Conservation (phyloP, 345 rosid species). For the Linum tenue region DNA sequence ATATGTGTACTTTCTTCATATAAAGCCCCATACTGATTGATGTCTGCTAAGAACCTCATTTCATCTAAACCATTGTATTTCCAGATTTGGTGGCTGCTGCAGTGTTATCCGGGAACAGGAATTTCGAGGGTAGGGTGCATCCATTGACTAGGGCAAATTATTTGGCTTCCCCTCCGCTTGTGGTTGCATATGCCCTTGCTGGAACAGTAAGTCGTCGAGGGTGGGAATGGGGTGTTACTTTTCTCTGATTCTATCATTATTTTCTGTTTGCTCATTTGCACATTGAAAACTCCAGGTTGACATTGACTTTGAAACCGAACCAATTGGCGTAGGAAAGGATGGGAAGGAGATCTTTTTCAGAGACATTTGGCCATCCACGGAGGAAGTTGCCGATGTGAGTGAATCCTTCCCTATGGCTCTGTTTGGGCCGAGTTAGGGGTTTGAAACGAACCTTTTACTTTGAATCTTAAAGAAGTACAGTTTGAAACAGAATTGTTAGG, state of each 20-base stretch:
- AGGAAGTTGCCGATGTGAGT: slow-evolving; percentile 68
- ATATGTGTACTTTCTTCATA: neutral
- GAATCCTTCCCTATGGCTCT: slow-evolving; percentile 6
- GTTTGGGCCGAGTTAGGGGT: neutral
- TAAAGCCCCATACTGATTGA: no score
- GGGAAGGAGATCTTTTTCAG: slow-evolving; percentile 60
- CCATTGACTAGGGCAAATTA: slow-evolving; percentile 90
- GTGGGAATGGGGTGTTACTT: neutral
- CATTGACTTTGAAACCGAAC: slow-evolving; percentile 67
- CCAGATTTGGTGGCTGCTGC: slow-evolving; percentile 85
- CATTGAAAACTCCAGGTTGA: slow-evolving; percentile 39
- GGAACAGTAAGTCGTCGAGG: slow-evolving; percentile 49
- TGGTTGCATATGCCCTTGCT: slow-evolving; percentile 88
- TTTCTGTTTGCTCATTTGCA: neutral
- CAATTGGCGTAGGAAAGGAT: slow-evolving; percentile 65
- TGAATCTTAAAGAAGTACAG: no score
- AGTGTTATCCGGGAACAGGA: slow-evolving; percentile 84
- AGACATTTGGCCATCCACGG: slow-evolving; percentile 85
- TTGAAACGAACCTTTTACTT: no score
- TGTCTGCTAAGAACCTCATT: slow-evolving; percentile 1
- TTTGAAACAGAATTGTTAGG: no score
- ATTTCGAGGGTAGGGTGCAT: slow-evolving; percentile 91
- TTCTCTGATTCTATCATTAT: neutral
- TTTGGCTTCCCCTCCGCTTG: slow-evolving; percentile 94
- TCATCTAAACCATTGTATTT: slow-evolving; percentile 10